Evolutionary conservation across 2,329 filamentous ascomycete species (phyloP), one percentile per base, ranked within the genome.

Genomic region (Scedosporium apiospermum): DNA sequence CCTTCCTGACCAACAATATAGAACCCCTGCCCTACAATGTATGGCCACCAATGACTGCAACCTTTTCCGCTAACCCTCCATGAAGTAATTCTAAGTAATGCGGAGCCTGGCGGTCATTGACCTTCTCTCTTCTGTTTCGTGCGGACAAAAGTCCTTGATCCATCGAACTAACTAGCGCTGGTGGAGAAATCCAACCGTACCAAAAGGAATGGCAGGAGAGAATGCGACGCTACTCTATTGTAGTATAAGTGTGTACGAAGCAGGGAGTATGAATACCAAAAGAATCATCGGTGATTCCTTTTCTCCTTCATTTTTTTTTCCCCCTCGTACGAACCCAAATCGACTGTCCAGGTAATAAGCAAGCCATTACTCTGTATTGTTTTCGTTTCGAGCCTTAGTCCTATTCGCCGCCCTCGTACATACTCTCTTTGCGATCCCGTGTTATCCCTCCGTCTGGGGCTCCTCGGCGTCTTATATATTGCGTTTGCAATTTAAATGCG

Each of bases 401-500:
- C n/a, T 49, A 57, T 57, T 58, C 49, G 23, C 21, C 59, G 41
- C 42, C 27, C 30, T 26, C 62, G 58, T 30, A 30, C 34, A 51
- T 51, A 44, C 63, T 57, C 30, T 16, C 53, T 58, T 55, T 38
- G 42, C 63, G 26, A 57, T 62, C 64, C 60, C 55, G 63, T 59
- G 49, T 60, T 49, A 61, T 60, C 64, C 64, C 63, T 64, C 63
- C 61, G 57, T 63, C 63, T 63, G 65, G 64, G 63, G 64, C 66
- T 69, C 68, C 70, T 72, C 69, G 71, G 72, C 71, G 71, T 71
- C 67, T 68, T 68, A 67, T 75, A 76, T 75, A 76, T 75, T 76
- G 70, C 69, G 66, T 66, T 67, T 64, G 70, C 74, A 77, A 77
- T 77, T 73, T 75, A 75, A 74, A 68, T 73, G 71, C 72, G 71